A percentile compares a stretch with the other conserved stretches of the same genome.
phyloP scores from a whole-genome alignment of 345 rosid species.

The Gynandropsis gynandra region DNA sequence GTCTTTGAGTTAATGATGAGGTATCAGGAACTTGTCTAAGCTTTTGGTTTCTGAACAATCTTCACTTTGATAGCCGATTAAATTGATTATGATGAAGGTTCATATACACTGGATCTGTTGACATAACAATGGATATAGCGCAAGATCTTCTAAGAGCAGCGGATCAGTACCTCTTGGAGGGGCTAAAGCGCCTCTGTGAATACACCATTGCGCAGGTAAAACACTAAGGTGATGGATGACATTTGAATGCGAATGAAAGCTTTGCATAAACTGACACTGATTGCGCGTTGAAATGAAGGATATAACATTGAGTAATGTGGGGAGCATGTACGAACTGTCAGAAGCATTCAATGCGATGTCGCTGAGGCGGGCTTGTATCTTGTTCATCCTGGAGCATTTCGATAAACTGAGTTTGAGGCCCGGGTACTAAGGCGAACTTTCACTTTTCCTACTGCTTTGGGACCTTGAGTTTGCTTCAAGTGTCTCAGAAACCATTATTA shows the following conservation, averaged over 20 bases:
- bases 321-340: slow-evolving; percentile 95
- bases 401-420: slow-evolving; percentile 71
- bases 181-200: slow-evolving; percentile 93
- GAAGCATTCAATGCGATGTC: slow-evolving; percentile 96
- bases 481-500: too few species aligned
- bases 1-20: slow-evolving; percentile 99
- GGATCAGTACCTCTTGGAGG: slow-evolving; percentile 96
- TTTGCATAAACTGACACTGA: slow-evolving; percentile 19
- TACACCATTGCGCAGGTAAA: slow-evolving; percentile 92
- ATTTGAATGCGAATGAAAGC: background rate
- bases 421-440: too few species aligned
- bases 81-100: slow-evolving; percentile 34
- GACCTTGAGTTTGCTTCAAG: too few species aligned
- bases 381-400: slow-evolving; percentile 86
- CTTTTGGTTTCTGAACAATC: too few species aligned
- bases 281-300: slow-evolving; percentile 39
- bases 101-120: slow-evolving; percentile 93
- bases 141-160: slow-evolving; percentile 99
- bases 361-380: slow-evolving; percentile 80
- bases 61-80: too few species aligned
- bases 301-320: slow-evolving; percentile 80
- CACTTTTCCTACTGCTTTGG: too few species aligned
- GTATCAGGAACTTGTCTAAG: slow-evolving; percentile 27
- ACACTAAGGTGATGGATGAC: background rate
- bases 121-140: slow-evolving; percentile 72